Base-by-base conservation (phyloP, 805 yeast genomes). In the Suhomyces kilbournensis region DNA sequence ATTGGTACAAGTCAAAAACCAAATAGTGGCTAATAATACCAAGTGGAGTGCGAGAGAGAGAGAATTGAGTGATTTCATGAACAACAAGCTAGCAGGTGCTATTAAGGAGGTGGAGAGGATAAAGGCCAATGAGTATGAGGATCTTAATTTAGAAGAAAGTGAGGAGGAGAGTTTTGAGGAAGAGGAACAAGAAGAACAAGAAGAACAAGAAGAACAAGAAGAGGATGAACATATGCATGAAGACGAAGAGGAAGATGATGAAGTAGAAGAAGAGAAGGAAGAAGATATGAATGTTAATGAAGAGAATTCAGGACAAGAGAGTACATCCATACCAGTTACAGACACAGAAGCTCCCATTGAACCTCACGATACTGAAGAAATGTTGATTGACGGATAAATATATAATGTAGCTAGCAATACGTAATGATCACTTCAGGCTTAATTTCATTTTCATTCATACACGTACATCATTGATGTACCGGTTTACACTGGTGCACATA, bases 11-110 rank as follows among this genome's bases (percentile, higher is more conserved):
- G 63, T 71, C 30, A 72, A 70, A 50, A 60, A 64, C 47, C 72
- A 68, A 42, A 58, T 73, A 26, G 52, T 57, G 1, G 57, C 64
- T 15, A 64, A 68, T 32, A 72, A 71, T 50, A 61, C 57, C 48
- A 68, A 67, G 53, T 75, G 79, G 79, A 63, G 62, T 14, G 46
- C 60, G 9, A 59, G 76, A 44, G 75, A 71, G 53, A 53, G 61
- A 19, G 57, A 58, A 10, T 62, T 75, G 52, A 59, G 62, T 14
- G 61, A 61, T 42, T 74, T 75, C 50, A 48, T 75, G 46, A 56
- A 61, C 4, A 59, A 58, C 2, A 65, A 65, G 40, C 60, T 74
- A 39, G 48, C 56, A 1, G 54, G 51, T n/a, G 61, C 70, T 1
- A 51, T 71, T 7, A 59, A 56, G 6, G 69, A 66, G 15, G 69